Conservation (phyloP, 495 filamentous ascomycete species). For the Aspergillus sclerotioniger region DNA sequence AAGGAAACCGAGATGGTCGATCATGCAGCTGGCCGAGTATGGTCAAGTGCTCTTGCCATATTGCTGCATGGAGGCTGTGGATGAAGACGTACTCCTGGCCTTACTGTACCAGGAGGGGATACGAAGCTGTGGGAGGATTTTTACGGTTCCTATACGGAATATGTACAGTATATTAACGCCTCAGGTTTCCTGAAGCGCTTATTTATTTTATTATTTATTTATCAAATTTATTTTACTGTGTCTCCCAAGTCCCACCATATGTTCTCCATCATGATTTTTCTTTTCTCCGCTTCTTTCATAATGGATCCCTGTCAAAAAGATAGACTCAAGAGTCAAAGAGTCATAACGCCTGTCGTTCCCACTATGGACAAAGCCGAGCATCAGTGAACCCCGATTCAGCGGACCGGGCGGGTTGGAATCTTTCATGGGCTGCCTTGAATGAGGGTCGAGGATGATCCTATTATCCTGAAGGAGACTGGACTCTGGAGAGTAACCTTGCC, state of each 20-base stretch:
- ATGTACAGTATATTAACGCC: not conserved
- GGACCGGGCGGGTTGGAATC: conserved; percentile 15
- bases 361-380: no score
- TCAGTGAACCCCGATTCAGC: conserved; percentile 2
- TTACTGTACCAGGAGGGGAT: not conserved
- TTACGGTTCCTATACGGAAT: not conserved
- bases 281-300: no score
- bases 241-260: no score
- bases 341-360: no score
- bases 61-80: not conserved
- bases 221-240: no score
- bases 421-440: conserved; percentile 9
- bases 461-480: not conserved
- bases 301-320: no score
- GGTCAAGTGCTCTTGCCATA: not conserved
- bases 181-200: not conserved
- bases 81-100: not conserved
- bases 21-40: conserved; percentile 16
- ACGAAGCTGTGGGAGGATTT: not conserved
- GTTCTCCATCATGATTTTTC: no score
- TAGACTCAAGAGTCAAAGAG: no score
- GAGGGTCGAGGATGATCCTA: not conserved
- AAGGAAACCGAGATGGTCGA: conserved; percentile 9
- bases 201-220: not conserved
- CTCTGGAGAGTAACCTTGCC: not conserved